A percentile compares a stretch with the other conserved stretches of the same genome.
These are phyloP conservation scores for Trapa incisa DNA, from an alignment of 345 rosid species.

Conservation along the genomic window DNA sequence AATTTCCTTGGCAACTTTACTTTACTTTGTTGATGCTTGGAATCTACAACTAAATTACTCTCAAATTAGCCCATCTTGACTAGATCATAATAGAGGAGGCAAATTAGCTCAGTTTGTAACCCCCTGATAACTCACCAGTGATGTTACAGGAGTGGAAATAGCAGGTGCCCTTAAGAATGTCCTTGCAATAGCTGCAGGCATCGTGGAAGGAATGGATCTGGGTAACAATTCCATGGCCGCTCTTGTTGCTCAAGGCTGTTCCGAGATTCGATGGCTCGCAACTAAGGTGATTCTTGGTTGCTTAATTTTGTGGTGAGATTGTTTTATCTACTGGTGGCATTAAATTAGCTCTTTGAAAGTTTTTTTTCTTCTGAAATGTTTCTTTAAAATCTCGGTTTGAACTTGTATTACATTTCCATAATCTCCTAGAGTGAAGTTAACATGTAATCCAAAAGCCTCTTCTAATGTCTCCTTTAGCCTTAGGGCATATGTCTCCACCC, in stretches of 20 bases:
- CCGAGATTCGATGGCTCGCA: conserved; percentile 90
- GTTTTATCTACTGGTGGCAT: neutral
- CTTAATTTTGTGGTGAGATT: neutral
- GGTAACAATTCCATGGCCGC: conserved; percentile 99
- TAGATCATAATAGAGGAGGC: neutral
- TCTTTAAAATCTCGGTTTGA: neutral
- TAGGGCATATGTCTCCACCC: neutral
- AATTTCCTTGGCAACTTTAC: neutral
- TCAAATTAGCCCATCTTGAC: neutral
- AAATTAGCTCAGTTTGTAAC: conserved; percentile 42
- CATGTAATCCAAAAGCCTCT: neutral
- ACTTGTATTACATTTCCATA: neutral
- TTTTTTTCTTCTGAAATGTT: too few species aligned
- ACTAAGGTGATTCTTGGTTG: conserved; percentile 48
- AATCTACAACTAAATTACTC: neutral
- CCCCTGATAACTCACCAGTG: conserved; percentile 74
- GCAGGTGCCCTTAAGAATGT: conserved; percentile 94
- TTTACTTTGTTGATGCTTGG: neutral
- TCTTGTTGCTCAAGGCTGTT: conserved; percentile 89
- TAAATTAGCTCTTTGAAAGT: neutral
- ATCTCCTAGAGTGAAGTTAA: neutral
- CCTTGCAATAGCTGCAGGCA: conserved; percentile 91
- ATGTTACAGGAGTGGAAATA: conserved; percentile 94
- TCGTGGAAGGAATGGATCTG: conserved; percentile 85
- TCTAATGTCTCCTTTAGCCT: neutral